Evolutionary conservation across 768 basidiomycete species (phyloP).

Genomic region (Suillus fuscotomentosus): DNA sequence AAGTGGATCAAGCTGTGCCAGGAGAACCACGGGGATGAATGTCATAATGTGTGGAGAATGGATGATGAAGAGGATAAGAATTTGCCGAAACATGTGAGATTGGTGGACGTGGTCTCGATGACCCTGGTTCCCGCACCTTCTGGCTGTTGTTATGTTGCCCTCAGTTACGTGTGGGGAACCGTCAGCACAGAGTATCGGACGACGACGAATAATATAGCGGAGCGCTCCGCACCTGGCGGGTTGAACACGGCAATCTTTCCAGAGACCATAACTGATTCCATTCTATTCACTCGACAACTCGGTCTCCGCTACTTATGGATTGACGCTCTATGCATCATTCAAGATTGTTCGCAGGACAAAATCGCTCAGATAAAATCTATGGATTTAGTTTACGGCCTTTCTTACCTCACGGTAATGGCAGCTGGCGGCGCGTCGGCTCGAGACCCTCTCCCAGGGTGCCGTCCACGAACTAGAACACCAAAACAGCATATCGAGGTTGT

Average conservation of each 20-base stretch:
- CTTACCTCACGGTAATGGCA: constrained; percentile 6
- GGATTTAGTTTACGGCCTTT: constrained; percentile 7
- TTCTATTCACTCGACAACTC: constrained; percentile 6
- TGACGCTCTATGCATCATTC: constrained; percentile 12
- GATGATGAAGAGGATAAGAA: not conserved
- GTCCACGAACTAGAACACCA: not conserved
- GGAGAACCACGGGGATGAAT: not conserved
- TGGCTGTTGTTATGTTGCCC: constrained; percentile 6
- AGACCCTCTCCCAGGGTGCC: not conserved
- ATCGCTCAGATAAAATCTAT: constrained; percentile 7
- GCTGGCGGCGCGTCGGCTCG: not conserved
- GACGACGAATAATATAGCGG: constrained; percentile 1
- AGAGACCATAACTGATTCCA: constrained; percentile 7
- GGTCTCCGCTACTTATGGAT: constrained; percentile 11
- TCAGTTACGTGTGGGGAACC: constrained; percentile 11
- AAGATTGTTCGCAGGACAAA: constrained; percentile 6
- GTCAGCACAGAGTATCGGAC: constrained; percentile 6
- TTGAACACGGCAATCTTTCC: constrained; percentile 1
- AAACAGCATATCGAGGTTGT: constrained; percentile 3
- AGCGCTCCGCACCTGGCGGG: not conserved
- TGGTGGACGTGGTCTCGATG: constrained; percentile 7
- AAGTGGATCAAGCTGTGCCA: constrained; percentile 6
- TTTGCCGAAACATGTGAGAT: constrained; percentile 1
- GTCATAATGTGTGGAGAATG: constrained; percentile 3
- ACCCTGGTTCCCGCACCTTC: constrained; percentile 2